A percentile compares a stretch with the other conserved stretches of the same genome.
phyloP scores from a whole-genome alignment of 2,329 filamentous ascomycete species.

The Fusarium anguioides region DNA sequence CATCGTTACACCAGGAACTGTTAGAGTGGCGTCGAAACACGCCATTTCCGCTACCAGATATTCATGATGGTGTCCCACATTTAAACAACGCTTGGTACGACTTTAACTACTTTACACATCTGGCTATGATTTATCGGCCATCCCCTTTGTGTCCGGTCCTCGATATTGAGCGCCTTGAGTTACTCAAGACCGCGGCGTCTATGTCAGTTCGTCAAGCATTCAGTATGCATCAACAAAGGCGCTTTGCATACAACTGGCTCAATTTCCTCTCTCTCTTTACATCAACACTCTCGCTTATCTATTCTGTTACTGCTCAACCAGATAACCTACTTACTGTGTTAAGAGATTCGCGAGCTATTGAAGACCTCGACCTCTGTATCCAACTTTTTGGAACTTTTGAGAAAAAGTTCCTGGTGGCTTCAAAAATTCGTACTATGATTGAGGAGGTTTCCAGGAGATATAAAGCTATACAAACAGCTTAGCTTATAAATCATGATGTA shows the following conservation, averaged over 20 bases:
- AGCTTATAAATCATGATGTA: too few relatives aligned
- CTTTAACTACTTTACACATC: background rate
- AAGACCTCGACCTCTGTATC: background rate
- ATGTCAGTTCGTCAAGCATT: background rate
- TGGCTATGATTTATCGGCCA: background rate
- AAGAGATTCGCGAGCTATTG: background rate
- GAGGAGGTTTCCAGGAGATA: background rate
- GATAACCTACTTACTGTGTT: background rate
- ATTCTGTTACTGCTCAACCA: background rate
- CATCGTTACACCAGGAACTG: background rate
- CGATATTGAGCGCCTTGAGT: background rate
- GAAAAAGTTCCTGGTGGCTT: background rate
- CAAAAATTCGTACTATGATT: background rate
- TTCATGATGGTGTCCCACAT: background rate
- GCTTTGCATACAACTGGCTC: background rate
- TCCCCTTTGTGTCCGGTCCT: background rate
- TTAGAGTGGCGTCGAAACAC: background rate
- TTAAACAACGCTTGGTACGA: background rate
- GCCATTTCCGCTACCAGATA: background rate
- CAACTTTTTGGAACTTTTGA: background rate
- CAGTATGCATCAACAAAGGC: background rate
- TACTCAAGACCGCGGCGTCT: background rate
- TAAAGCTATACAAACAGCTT: background rate
- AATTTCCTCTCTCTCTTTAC: background rate
- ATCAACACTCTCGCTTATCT: background rate